Evolutionary conservation across 2,329 filamentous ascomycete genomes (phyloP).

Genomic region (Ascochyta lentis): DNA sequence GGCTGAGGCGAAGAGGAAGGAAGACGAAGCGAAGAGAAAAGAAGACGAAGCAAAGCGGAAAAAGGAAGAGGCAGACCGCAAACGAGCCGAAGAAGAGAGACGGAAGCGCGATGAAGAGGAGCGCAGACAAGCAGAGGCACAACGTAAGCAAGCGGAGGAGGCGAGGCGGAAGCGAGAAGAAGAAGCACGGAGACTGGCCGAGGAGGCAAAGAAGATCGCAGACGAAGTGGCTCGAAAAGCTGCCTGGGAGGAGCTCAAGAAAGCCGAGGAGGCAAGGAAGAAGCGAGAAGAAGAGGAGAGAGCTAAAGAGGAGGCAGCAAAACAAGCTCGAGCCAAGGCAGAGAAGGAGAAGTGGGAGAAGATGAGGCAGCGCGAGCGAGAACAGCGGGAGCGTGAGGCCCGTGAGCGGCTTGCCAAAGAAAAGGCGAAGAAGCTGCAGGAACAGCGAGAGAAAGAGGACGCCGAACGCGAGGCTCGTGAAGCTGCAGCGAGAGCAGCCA

Average conservation of each 20-base stretch:
- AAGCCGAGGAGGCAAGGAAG: conserved; percentile 43
- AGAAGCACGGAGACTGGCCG: conserved; percentile 49
- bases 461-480: conserved; percentile 47
- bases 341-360: conserved; percentile 61
- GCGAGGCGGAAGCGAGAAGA: conserved; percentile 53
- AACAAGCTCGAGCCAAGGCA: conserved; percentile 53
- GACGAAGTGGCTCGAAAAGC: conserved; percentile 57
- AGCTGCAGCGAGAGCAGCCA: conserved; percentile 44
- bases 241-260: conserved; percentile 48
- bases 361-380: conserved; percentile 55
- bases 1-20: conserved; percentile 52
- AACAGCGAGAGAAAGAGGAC: conserved; percentile 50
- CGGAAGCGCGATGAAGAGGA: conserved; percentile 46
- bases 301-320: conserved; percentile 57
- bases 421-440: conserved; percentile 49
- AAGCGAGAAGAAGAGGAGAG: conserved; percentile 49
- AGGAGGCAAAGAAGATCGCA: conserved; percentile 53
- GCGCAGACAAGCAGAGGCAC: conserved; percentile 31
- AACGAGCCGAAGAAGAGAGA: conserved; percentile 14
- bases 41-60: conserved; percentile 49
- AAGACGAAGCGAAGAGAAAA: conserved; percentile 40
- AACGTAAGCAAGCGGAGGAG: conserved; percentile 49
- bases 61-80: conserved; percentile 41
- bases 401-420: conserved; percentile 55
- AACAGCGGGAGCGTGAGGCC: conserved; percentile 57